A percentile compares a stretch with the other conserved stretches of the same genome.
phyloP scores from a whole-genome alignment of 2,329 filamentous ascomycete species.

The Westerdykella ornata region DNA sequence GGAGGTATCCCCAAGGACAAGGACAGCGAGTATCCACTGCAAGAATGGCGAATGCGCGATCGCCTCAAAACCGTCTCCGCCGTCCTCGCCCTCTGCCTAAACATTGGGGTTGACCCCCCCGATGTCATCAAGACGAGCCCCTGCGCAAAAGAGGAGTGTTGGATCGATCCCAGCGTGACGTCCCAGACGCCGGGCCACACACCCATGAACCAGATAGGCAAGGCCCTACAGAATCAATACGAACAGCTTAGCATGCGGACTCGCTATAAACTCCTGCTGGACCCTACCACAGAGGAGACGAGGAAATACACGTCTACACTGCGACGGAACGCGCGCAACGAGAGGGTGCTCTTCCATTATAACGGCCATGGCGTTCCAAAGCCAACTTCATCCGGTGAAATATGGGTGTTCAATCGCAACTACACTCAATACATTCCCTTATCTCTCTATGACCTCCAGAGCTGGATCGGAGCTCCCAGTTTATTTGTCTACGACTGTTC shows the following conservation, averaged over 20 bases:
- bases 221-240: constrained; percentile 91
- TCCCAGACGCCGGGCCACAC: constrained; percentile 66
- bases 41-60: constrained; percentile 97
- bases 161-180: constrained; percentile 83
- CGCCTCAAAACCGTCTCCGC: constrained; percentile 94
- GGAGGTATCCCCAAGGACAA: constrained; percentile 73
- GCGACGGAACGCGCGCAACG: constrained; percentile 87
- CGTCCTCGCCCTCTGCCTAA: constrained; percentile 86
- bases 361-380: constrained; percentile 97
- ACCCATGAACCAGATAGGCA: constrained; percentile 88
- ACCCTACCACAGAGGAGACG: constrained; percentile 94
- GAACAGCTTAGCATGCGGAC: constrained; percentile 91
- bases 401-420: constrained; percentile 99
- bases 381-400: constrained; percentile 89
- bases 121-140: constrained; percentile 95
- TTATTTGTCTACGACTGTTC: constrained; percentile 98
- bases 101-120: constrained; percentile 94
- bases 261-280: constrained; percentile 94
- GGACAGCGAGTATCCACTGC: constrained; percentile 52
- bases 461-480: constrained; percentile 91
- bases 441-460: constrained; percentile 87
- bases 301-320: constrained; percentile 92
- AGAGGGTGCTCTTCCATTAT: constrained; percentile 95
- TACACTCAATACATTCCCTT: constrained; percentile 99
- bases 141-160: constrained; percentile 89